These are phyloP conservation scores for Populus trichocarpa DNA, from an alignment of 441 rosid genomes.

Conservation along the genomic window DNA sequence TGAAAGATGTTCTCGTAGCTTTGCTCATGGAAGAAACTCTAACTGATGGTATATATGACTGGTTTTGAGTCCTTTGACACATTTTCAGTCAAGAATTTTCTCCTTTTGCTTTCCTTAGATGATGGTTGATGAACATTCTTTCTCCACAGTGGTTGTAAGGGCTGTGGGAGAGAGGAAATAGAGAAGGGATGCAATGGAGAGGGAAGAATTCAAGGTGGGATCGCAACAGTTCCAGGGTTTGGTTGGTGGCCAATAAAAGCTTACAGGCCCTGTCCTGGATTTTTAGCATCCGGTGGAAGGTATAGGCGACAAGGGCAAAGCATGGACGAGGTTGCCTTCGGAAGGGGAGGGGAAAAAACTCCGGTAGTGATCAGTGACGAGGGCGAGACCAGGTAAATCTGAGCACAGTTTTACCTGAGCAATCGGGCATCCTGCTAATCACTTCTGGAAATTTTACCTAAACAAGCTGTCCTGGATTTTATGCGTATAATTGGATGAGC, in stretches of 20 bases:
- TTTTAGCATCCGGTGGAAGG: slow-evolving; percentile 68
- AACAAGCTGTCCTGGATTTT: background rate
- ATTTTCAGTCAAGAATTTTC: background rate
- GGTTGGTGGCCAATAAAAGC: slow-evolving; percentile 99
- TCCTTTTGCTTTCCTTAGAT: background rate
- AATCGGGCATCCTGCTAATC: background rate
- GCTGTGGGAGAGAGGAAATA: slow-evolving; percentile 69
- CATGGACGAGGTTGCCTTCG: slow-evolving; percentile 36
- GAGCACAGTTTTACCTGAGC: background rate
- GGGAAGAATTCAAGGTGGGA: slow-evolving; percentile 97
- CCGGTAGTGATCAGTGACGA: background rate
- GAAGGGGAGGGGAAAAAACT: background rate
- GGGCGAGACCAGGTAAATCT: slow-evolving; percentile 30
- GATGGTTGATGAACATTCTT: background rate
- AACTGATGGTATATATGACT: background rate
- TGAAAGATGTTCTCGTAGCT: background rate
- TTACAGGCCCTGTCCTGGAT: slow-evolving; percentile 85
- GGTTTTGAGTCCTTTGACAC: background rate
- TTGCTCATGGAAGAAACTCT: background rate
- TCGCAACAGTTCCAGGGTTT: slow-evolving; percentile 88
- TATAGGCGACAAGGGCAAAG: no score
- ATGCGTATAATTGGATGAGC: background rate
- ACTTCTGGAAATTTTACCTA: background rate
- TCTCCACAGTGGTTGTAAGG: slow-evolving; percentile 62
- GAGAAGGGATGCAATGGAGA: slow-evolving; percentile 91